Evolutionary conservation across 1,284 basidiomycete species (phyloP).

Genomic region (Leccinum glutinopallens): DNA sequence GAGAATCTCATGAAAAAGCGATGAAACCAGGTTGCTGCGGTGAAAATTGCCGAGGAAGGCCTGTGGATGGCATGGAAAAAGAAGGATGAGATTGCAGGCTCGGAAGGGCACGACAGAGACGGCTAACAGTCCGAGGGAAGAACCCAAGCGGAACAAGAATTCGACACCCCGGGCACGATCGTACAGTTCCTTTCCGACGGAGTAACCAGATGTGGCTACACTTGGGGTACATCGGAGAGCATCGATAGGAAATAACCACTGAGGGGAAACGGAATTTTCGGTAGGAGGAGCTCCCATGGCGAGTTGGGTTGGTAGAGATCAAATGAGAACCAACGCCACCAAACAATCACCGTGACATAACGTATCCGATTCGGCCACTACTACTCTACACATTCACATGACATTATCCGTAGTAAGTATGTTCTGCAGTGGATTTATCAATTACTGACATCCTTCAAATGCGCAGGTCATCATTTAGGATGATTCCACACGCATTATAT

Average conservation of each 20-base stretch:
- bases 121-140: slow-evolving; percentile 71
- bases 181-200: slow-evolving; percentile 67
- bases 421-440: slow-evolving; percentile 15
- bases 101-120: slow-evolving; percentile 16
- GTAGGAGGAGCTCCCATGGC: slow-evolving; percentile 28
- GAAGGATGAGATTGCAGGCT: slow-evolving; percentile 20
- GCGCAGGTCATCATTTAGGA: neutral
- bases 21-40: slow-evolving; percentile 89
- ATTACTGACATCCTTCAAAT: slow-evolving; percentile 17
- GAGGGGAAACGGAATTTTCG: slow-evolving; percentile 40
- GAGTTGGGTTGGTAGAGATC: slow-evolving; percentile 5
- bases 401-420: neutral
- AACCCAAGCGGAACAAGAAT: slow-evolving; percentile 77
- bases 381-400: neutral
- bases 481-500: neutral
- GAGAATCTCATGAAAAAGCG: slow-evolving; percentile 93
- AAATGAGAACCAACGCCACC: slow-evolving; percentile 26
- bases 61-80: slow-evolving; percentile 41
- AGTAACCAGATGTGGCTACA: slow-evolving; percentile 47
- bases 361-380: slow-evolving; percentile 3
- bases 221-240: slow-evolving; percentile 60
- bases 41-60: slow-evolving; percentile 76
- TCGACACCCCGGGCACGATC: slow-evolving; percentile 78
- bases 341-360: slow-evolving; percentile 34
- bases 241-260: slow-evolving; percentile 72